These are phyloP conservation scores for Sarcomyxa edulis DNA, from an alignment of 768 basidiomycete genomes.

Conservation along the genomic window DNA sequence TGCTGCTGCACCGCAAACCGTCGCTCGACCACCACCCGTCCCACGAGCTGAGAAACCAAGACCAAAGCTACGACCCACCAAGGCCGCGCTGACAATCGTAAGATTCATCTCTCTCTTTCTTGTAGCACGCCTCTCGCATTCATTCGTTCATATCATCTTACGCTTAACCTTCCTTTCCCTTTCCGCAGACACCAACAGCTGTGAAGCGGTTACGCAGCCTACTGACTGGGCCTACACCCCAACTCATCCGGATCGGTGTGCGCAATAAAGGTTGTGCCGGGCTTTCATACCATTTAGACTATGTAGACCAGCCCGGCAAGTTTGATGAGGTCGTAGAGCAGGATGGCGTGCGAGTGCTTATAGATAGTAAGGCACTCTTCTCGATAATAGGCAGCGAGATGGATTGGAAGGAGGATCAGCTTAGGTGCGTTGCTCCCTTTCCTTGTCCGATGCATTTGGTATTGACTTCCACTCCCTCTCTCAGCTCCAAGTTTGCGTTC, in stretches of 20 bases:
- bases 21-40: slow-evolving; percentile 63
- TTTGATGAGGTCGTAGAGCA: slow-evolving; percentile 98
- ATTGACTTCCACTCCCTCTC: too few relatives aligned
- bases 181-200: slow-evolving; percentile 74
- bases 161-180: slow-evolving; percentile 5
- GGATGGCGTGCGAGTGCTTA: slow-evolving; percentile 88
- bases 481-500: slow-evolving; percentile 75
- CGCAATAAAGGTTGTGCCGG: slow-evolving; percentile 97
- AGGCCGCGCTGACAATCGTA: slow-evolving; percentile 76
- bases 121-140: slow-evolving; percentile 1
- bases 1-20: slow-evolving; percentile 65
- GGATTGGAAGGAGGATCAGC: slow-evolving; percentile 93
- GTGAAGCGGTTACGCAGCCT: slow-evolving; percentile 69
- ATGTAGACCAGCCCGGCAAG: slow-evolving; percentile 82
- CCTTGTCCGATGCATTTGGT: background rate
- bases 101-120: slow-evolving; percentile 15
- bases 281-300: slow-evolving; percentile 85
- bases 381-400: slow-evolving; percentile 98
- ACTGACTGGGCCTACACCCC: slow-evolving; percentile 78
- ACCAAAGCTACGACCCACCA: slow-evolving; percentile 63
- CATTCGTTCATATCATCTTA: too few relatives aligned
- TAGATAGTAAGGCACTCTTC: slow-evolving; percentile 95
- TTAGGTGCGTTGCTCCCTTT: slow-evolving; percentile 55
- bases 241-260: slow-evolving; percentile 91
- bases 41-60: slow-evolving; percentile 62